phyloP scores from a whole-genome alignment of 306 rosid species.

The Vigna reflexopilosa region DNA sequence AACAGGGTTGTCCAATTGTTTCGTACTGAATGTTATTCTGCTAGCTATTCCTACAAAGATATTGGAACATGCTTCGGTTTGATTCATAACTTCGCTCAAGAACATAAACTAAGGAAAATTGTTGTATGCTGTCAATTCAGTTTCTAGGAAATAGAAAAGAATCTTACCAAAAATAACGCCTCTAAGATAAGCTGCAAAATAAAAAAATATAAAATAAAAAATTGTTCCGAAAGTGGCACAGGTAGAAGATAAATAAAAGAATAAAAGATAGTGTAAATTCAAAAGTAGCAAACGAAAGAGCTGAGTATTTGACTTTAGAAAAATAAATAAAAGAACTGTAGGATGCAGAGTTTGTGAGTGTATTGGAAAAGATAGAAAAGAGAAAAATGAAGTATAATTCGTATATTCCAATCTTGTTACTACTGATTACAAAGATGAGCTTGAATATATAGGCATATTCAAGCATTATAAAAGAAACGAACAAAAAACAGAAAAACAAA shows the following conservation, averaged over 20 bases:
- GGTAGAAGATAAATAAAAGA: not conserved
- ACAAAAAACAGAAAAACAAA: no score
- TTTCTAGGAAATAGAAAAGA: not conserved
- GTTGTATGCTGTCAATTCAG: not conserved
- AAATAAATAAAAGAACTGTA: not conserved
- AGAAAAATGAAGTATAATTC: no score
- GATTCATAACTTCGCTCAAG: not conserved
- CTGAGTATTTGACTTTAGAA: not conserved
- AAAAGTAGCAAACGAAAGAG: not conserved
- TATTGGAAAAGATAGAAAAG: no score
- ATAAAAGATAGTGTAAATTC: not conserved
- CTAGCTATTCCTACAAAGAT: constrained; percentile 8
- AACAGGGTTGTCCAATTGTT: constrained; percentile 3
- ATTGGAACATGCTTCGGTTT: not conserved
- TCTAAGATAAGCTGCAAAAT: constrained; percentile 42
- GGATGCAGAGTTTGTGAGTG: no score
- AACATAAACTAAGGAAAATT: not conserved
- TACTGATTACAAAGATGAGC: no score
- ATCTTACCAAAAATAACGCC: constrained; percentile 42
- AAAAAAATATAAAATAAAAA: not conserved
- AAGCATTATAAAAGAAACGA: no score
- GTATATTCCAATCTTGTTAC: no score
- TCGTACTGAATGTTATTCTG: constrained; percentile 17
- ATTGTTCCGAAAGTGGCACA: not conserved
- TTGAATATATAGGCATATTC: no score